Evolutionary conservation across 169 alveolate genomes (phyloP).

Genomic region (Babesia bigemina): DNA sequence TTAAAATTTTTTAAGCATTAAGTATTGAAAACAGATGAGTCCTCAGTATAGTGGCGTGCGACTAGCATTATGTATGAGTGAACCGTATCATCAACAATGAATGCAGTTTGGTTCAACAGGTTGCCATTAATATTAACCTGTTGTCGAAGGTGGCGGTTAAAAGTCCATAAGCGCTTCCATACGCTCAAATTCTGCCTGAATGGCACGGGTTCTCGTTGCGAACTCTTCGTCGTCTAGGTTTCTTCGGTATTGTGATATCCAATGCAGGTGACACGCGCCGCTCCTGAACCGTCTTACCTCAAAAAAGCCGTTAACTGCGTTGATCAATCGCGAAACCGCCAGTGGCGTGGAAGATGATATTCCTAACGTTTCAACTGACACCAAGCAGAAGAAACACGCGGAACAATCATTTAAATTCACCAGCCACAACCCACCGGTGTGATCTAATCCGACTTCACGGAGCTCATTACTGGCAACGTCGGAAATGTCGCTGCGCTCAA

Average conservation of each 20-base stretch:
- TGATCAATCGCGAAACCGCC: slow-evolving; percentile 30
- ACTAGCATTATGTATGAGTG: too few relatives aligned
- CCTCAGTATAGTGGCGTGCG: too few relatives aligned
- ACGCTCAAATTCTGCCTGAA: slow-evolving; percentile 10
- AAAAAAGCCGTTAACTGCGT: slow-evolving; percentile 54
- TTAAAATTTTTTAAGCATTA: too few relatives aligned
- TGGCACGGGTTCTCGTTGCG: neutral
- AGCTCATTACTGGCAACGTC: slow-evolving; percentile 1
- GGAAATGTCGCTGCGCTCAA: neutral
- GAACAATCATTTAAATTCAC: slow-evolving; percentile 55
- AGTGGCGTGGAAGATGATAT: neutral
- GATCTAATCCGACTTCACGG: neutral
- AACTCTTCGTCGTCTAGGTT: slow-evolving; percentile 1
- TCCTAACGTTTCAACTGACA: slow-evolving; percentile 30
- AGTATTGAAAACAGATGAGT: too few relatives aligned
- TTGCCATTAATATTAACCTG: too few relatives aligned
- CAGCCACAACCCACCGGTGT: slow-evolving; percentile 32
- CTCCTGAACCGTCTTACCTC: slow-evolving; percentile 20
- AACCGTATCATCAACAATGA: too few relatives aligned
- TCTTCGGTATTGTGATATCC: slow-evolving; percentile 8
- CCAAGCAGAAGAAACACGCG: slow-evolving; percentile 38
- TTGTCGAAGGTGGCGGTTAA: neutral
- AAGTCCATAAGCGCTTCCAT: slow-evolving; percentile 27
- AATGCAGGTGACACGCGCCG: neutral
- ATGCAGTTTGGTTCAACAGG: too few relatives aligned